Conservation (phyloP, 768 basidiomycete genomes). For the Phlebiopsis gigantea region DNA sequence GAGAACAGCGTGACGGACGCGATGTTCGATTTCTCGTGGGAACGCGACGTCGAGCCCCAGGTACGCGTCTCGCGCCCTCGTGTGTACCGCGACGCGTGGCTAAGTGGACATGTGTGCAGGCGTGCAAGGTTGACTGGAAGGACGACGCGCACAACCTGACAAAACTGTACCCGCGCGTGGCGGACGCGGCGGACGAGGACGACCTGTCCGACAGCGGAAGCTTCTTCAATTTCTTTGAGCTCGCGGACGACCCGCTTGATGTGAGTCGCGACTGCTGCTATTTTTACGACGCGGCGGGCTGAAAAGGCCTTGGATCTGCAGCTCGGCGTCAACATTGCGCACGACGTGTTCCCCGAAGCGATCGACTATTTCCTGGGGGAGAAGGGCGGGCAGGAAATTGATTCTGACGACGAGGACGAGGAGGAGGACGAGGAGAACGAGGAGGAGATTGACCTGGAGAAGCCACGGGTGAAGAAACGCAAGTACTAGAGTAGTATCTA, state of each 20-base stretch:
- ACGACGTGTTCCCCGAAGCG: constrained; percentile 76
- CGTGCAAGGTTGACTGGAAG: constrained; percentile 76
- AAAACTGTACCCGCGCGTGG: constrained; percentile 67
- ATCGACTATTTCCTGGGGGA: constrained; percentile 80
- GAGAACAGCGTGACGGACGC: constrained; percentile 71
- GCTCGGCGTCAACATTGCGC: constrained; percentile 69
- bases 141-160: constrained; percentile 71
- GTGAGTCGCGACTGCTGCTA: constrained; percentile 35
- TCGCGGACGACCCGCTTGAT: constrained; percentile 57
- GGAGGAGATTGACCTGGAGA: constrained; percentile 85
- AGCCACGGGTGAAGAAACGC: constrained; percentile 70
- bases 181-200: constrained; percentile 58
- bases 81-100: not conserved
- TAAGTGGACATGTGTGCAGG: constrained; percentile 33
- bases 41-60: constrained; percentile 61
- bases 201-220: constrained; percentile 64
- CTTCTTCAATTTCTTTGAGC: constrained; percentile 87
- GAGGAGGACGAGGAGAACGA: constrained; percentile 76
- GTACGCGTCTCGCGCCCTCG: constrained; percentile 34
- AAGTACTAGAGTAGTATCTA: constrained; percentile 36
- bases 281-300: not conserved
- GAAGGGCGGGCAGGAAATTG: constrained; percentile 50
- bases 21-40: constrained; percentile 80
- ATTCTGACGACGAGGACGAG: constrained; percentile 61
- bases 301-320: constrained; percentile 25